Evolutionary conservation across 2,329 filamentous ascomycete species (phyloP).

Genomic region (Xylariaceae sp.): DNA sequence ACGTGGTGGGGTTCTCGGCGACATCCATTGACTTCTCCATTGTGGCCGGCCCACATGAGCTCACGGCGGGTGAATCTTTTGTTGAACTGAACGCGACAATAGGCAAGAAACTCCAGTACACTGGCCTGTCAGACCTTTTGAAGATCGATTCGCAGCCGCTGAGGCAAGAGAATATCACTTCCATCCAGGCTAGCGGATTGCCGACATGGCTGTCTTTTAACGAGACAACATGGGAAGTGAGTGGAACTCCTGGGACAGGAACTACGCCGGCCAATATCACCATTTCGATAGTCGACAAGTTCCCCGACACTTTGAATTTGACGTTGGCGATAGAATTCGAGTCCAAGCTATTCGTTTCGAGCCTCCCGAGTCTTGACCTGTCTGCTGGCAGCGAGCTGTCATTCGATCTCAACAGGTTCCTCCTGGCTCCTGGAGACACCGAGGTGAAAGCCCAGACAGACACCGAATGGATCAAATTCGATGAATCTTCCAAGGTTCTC

Average conservation of each 20-base stretch:
- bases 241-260: constrained; percentile 57
- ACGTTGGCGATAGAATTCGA: constrained; percentile 37
- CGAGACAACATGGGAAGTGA: constrained; percentile 53
- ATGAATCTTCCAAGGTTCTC: constrained; percentile 22
- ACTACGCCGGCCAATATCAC: constrained; percentile 58
- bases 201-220: constrained; percentile 70
- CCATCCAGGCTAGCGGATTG: constrained; percentile 44
- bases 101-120: constrained; percentile 48
- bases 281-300: constrained; percentile 54
- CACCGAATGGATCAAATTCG: constrained; percentile 30
- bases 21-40: constrained; percentile 63
- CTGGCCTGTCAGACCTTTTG: constrained; percentile 45
- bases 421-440: constrained; percentile 23
- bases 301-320: constrained; percentile 52
- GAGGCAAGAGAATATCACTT: constrained; percentile 43
- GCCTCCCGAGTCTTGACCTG: constrained; percentile 27
- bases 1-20: constrained; percentile 71
- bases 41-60: constrained; percentile 62
- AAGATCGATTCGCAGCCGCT: constrained; percentile 53
- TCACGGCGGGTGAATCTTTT: constrained; percentile 56
- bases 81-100: constrained; percentile 53
- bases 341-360: constrained; percentile 23
- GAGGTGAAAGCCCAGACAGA: constrained; percentile 21
- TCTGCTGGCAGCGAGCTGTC: constrained; percentile 26
- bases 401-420: constrained; percentile 28